Conservation (phyloP, 1,284 basidiomycete genomes). For the Cerrena zonata region DNA sequence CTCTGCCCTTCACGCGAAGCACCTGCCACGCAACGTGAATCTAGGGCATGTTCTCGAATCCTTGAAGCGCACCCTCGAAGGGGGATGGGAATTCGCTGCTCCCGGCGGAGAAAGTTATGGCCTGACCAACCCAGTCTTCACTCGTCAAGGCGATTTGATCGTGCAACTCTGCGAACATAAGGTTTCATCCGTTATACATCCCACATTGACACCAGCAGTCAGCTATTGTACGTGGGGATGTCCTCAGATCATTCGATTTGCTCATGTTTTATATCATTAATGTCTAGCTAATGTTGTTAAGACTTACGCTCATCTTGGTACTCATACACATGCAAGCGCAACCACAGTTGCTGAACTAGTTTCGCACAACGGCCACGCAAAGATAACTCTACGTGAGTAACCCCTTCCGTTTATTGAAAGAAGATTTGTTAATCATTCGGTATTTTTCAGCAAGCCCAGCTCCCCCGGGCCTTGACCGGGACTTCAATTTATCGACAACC, state of each 20-base stretch:
- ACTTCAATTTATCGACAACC: not conserved
- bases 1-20: slow-evolving; percentile 5
- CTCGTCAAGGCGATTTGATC: slow-evolving; percentile 11
- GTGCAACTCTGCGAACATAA: slow-evolving; percentile 9
- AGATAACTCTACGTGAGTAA: no score
- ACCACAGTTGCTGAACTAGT: no score
- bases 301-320: no score
- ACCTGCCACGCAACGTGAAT: slow-evolving; percentile 9
- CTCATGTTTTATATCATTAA: not conserved
- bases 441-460: not conserved
- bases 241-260: not conserved
- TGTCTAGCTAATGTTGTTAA: not conserved
- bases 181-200: not conserved
- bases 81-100: slow-evolving; percentile 9
- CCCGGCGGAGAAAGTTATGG: slow-evolving; percentile 6
- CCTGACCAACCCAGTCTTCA: slow-evolving; percentile 13
- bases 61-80: slow-evolving; percentile 11
- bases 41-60: slow-evolving; percentile 8
- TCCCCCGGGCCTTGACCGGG: not conserved
- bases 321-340: no score
- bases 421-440: no score
- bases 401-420: no score
- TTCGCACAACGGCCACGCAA: no score
- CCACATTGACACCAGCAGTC: not conserved
- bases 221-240: not conserved